Evolutionary conservation across 2,329 filamentous ascomycete species (phyloP).

Genomic region (Alternaria dauci): DNA sequence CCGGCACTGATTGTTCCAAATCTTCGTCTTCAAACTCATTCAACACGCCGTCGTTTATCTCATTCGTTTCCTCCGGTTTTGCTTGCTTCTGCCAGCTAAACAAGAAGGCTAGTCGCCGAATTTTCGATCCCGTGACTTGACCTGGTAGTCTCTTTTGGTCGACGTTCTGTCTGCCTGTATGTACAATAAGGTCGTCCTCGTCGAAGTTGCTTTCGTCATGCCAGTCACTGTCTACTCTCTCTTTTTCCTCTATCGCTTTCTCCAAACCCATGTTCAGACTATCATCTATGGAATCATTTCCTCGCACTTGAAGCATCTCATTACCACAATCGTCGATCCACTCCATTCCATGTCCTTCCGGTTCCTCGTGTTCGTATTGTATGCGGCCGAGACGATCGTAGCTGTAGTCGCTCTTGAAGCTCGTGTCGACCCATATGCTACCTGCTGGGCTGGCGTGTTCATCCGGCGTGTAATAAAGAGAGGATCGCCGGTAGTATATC

Average conservation of each 20-base stretch:
- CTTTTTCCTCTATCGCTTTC: neutral
- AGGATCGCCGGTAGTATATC: neutral
- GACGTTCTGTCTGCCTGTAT: neutral
- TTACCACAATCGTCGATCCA: neutral
- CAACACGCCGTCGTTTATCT: neutral
- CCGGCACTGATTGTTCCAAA: neutral
- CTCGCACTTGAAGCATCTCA: neutral
- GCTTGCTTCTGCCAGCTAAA: neutral
- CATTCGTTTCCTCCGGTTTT: neutral
- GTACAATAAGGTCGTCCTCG: neutral
- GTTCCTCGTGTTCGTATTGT: neutral
- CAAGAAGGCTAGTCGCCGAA: neutral
- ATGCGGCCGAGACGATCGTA: neutral
- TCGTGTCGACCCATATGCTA: neutral
- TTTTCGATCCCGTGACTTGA: neutral
- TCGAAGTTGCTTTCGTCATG: neutral
- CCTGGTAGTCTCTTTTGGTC: neutral
- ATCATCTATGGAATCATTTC: neutral
- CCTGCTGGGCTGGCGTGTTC: neutral
- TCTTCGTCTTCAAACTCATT: constrained; percentile 1
- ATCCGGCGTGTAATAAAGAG: neutral
- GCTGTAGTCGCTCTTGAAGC: neutral
- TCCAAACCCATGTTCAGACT: neutral
- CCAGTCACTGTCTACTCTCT: neutral
- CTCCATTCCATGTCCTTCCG: neutral